A percentile compares a stretch with the other conserved stretches of the same genome.
Evolutionary conservation across 2,329 filamentous ascomycete genomes (phyloP).

Genomic region (Curvularia sp.): DNA sequence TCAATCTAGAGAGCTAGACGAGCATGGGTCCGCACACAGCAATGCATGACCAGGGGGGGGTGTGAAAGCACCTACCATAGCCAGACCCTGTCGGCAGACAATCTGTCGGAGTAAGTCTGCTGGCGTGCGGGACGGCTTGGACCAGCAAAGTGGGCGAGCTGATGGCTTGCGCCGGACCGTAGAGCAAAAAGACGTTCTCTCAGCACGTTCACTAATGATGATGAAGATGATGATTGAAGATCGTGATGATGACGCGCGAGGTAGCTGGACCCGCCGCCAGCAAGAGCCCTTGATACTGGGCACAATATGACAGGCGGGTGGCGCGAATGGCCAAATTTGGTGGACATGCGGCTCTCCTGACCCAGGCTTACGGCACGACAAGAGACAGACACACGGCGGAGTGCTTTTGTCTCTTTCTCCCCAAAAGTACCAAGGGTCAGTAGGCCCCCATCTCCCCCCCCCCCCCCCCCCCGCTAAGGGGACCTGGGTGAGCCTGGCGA

Average conservation of each 20-base stretch:
- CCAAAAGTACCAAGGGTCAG: conserved; percentile 47
- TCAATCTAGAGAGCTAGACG: conserved; percentile 38
- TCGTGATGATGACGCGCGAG: neutral
- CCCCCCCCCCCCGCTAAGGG: conserved; percentile 41
- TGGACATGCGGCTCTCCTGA: conserved; percentile 46
- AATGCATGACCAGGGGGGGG: conserved; percentile 42
- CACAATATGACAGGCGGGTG: conserved; percentile 8
- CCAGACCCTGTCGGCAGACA: conserved; percentile 46
- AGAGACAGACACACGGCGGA: conserved; percentile 34
- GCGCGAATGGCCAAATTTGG: conserved; percentile 15
- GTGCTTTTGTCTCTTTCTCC: conserved; percentile 42
- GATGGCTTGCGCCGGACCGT: conserved; percentile 49
- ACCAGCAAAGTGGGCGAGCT: conserved; percentile 47
- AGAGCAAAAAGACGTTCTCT: conserved; percentile 25
- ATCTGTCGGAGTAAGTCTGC: conserved; percentile 43
- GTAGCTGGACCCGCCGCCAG: neutral
- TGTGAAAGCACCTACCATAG: conserved; percentile 42
- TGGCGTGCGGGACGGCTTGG: conserved; percentile 52
- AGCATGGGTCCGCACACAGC: conserved; percentile 44
- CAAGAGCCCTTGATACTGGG: conserved; percentile 7
- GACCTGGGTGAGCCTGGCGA: conserved; percentile 28
- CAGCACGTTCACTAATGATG: neutral
- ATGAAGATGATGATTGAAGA: neutral
- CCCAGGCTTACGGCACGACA: conserved; percentile 44
- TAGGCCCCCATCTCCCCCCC: too few relatives aligned